Conservation (phyloP, 1,284 basidiomycete genomes). For the Fistulinella cinereoalba region DNA sequence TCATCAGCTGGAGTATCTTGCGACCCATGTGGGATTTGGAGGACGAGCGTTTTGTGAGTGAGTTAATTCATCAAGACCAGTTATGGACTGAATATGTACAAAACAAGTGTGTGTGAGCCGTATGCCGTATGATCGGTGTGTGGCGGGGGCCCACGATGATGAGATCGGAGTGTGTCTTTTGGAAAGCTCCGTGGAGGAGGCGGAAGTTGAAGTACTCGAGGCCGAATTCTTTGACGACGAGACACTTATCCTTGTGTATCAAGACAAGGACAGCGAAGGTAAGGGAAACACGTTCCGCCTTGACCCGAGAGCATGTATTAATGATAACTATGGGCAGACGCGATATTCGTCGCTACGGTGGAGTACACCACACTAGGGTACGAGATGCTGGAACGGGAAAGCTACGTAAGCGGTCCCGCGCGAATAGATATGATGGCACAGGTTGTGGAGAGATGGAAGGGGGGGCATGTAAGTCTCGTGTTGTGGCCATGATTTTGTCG, state of each 20-base stretch:
- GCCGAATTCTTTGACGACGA: constrained; percentile 77
- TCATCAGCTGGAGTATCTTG: constrained; percentile 46
- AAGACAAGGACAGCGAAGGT: constrained; percentile 33
- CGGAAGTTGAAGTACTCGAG: constrained; percentile 53
- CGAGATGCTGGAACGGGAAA: constrained; percentile 45
- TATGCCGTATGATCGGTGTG: constrained; percentile 44
- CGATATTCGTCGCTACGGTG: constrained; percentile 55
- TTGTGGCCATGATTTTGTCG: constrained; percentile 30
- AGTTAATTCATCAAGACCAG: constrained; percentile 23
- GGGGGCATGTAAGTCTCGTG: constrained; percentile 48
- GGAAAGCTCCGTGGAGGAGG: constrained; percentile 45
- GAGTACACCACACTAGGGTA: constrained; percentile 58
- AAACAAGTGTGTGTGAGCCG: constrained; percentile 53
- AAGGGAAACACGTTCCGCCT: constrained; percentile 41
- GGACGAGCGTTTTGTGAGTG: constrained; percentile 31
- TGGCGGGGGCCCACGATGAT: constrained; percentile 36
- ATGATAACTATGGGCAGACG: constrained; percentile 35
- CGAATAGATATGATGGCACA: constrained; percentile 62
- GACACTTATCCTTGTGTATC: constrained; percentile 59
- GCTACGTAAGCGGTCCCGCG: constrained; percentile 50
- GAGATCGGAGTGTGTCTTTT: constrained; percentile 50
- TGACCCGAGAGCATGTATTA: constrained; percentile 17
- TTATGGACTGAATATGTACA: constrained; percentile 37
- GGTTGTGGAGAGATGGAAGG: constrained; percentile 52
- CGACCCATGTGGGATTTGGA: constrained; percentile 33